Evolutionary conservation across 768 basidiomycete genomes (phyloP), one percentile per base, ranked within the genome.

Genomic region (Hydnomerulius pinastri): DNA sequence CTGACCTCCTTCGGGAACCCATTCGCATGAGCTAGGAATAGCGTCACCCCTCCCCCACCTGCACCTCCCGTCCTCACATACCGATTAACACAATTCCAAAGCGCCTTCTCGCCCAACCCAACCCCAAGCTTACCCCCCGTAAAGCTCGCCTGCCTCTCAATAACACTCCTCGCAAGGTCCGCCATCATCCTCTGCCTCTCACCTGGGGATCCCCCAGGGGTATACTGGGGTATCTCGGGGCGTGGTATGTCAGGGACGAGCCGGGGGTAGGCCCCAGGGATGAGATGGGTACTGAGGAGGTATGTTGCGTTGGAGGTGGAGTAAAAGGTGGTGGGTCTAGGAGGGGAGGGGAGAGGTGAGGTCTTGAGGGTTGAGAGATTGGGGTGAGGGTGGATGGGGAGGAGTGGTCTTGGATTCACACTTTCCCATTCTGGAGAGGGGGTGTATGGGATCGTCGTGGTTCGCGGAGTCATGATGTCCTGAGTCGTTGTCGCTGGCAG

Each of bases 1-100:
- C 80, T 41, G 46, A 83, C 90, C 82, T 95, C 92, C 65, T 94
- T 95, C 40, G 81, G 82, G 58, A 95, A 87, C 1, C 94, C 92
- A 66, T 91, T 95, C 2, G 90, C 91, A 64, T 95, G 93, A 4
- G 82, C 80, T 40, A 90, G 73, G 54, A 94, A 79, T 44, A 95
- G 67, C 0, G 91, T 95, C 9, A 89, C 44, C 0, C 86, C 81
- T 25, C 13, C 8, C 6, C 20, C 25, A 25, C 47, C 28, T 12
- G 41, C 27, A 20, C 60, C 63, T 50, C 49, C 44, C 45, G 20
- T 32, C 58, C 73, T 74, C 24, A 79, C 77, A 64, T 87, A 92
- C 35, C 90, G 80, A 60, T 93, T 90, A 28, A 85, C 62, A 44
- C 80, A 84, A 44, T 79, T 83, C 87, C 88, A 91, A 45, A 92